Percentiles rank a stretch among this genome's conserved stretches.
Conservation (phyloP, 2,329 filamentous ascomycete species). For the Colletotrichum sansevieriae region DNA sequence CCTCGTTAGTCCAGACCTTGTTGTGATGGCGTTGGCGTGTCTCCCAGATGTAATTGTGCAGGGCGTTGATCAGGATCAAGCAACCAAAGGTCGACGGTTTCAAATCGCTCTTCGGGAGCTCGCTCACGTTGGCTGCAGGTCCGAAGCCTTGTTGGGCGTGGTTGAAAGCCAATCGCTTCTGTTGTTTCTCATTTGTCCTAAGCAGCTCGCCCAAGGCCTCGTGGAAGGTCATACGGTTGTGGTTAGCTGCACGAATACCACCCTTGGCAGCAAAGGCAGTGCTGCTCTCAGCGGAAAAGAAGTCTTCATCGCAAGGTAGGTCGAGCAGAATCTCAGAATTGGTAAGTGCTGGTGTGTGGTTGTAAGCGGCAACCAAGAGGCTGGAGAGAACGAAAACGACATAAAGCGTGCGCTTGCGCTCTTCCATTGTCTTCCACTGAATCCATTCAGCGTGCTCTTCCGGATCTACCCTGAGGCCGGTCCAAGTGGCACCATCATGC, state of each 20-base stretch:
- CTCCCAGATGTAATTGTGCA: slow-evolving; percentile 99
- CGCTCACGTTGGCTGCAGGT: slow-evolving; percentile 55
- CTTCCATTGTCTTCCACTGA: slow-evolving; percentile 88
- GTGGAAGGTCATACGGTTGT: slow-evolving; percentile 83
- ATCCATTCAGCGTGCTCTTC: slow-evolving; percentile 84
- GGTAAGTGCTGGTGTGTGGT: slow-evolving; percentile 89
- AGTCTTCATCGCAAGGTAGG: slow-evolving; percentile 91
- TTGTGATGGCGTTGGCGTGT: slow-evolving; percentile 91
- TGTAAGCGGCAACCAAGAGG: slow-evolving; percentile 91
- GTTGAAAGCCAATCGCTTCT: slow-evolving; percentile 66
- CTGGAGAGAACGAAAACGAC: slow-evolving; percentile 93
- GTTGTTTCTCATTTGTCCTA: slow-evolving; percentile 76
- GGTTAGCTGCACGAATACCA: slow-evolving; percentile 76
- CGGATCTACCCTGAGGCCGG: slow-evolving; percentile 58
- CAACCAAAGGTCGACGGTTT: slow-evolving; percentile 93
- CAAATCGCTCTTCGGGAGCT: slow-evolving; percentile 69
- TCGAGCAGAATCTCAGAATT: slow-evolving; percentile 94
- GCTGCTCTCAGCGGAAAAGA: slow-evolving; percentile 87
- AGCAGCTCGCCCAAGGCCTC: slow-evolving; percentile 85
- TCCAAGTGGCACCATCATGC: slow-evolving; percentile 65
- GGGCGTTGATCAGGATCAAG: slow-evolving; percentile 89
- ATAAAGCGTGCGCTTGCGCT: slow-evolving; percentile 93
- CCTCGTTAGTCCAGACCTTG: slow-evolving; percentile 89
- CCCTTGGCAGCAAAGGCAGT: slow-evolving; percentile 84
- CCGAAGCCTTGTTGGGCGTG: slow-evolving; percentile 61